Base-by-base conservation (phyloP, 768 basidiomycete species). In the Trametes sanguinea region DNA sequence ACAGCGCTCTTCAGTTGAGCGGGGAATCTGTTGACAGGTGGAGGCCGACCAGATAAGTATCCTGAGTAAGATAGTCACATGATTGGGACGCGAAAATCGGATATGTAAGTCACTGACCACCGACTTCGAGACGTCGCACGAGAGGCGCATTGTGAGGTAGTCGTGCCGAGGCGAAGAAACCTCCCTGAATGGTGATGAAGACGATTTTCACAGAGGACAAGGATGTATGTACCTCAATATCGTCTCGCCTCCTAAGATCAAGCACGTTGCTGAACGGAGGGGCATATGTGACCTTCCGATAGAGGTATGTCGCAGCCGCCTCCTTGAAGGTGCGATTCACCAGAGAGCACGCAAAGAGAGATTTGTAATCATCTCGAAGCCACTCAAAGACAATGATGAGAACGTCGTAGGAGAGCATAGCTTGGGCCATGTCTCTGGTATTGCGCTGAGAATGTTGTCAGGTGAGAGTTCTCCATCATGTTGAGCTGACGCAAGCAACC, bases 311-410 rank as follows among this genome's bases (percentile, higher is more conserved):
- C 13, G 81, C 77, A 7, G 83, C 78, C 8, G 75, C 78, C 39
- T 66, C 64, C 64, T 78, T 78, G 68, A 84, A 81, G n/a, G 76
- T 74, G 56, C 72, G 73, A 64, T 78, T 80, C 14, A 83, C 82
- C 13, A 83, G 68, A 40, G 81, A 71, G 65, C 78, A 83, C 8
- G 62, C 65, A 57, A 64, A 76, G 17, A 87, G 74, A 0, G 75
- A 60, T 17, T 53, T 50, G 57, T 72, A 75, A 62, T 83, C 76
- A 9, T 77, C 66, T 39, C 47, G 57, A 35, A 80, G 69, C 42
- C 66, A 42, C 22, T 70, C 73, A 6, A 83, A 43, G 33, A 80
- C 65, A 13, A 51, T 33, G 6, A 65, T 54, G 11, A 71, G 44
- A 6, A 68, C 53, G 33, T 72, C 71, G 43, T 64, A 64, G 35